Base-by-base conservation (phyloP, 257 asterid genomes). In the Rhazya stricta region DNA sequence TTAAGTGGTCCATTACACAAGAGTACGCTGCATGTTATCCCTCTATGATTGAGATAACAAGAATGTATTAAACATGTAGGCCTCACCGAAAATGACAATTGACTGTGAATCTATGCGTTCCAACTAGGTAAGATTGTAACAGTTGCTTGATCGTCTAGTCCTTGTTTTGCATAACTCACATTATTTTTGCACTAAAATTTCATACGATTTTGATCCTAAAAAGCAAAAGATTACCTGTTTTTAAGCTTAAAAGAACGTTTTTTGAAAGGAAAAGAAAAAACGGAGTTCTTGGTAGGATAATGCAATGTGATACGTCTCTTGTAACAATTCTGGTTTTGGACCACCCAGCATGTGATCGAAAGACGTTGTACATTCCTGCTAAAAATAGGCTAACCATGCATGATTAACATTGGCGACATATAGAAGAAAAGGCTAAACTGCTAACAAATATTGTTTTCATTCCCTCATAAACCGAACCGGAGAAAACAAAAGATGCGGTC, bases 31-130 rank as follows among this genome's bases (percentile, higher is more conserved):
- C 23, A 13, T 43, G 10, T 15, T 62, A 73, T 42, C 54, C 12
- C 3, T 13, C 15, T 9, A 46, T 37, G 4, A 36, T 53, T 54
- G 63, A 53, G 32, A 50, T 53, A n/a, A 23, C 12, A 10, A 72
- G 66, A 13, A 23, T 32, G 54, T 12, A 19, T 8, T 68, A 42
- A 67, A 43, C 79, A 76, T 32, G 75, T 54, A 76, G 79, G 63
- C 36, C 80, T 57, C 54, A 4, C n/a, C 16, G 80, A 77, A 70
- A 77, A 57, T 45, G 76, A 77, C 80, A 41, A 42, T 50, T 23
- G 80, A 69, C 1, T 43, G 43, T 43, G 3, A 29, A 15, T 23
- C 46, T 36, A 6, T 30, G 65, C 10, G 0, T 6, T 65, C 73
- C 46, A 51, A 10, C 61, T 15, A 13, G 29, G 37, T 12, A 34